Evolutionary conservation across 75 land plant genomes (phyloP), one percentile per base, ranked within the genome.

Genomic region (Adiantum capillusveneris): DNA sequence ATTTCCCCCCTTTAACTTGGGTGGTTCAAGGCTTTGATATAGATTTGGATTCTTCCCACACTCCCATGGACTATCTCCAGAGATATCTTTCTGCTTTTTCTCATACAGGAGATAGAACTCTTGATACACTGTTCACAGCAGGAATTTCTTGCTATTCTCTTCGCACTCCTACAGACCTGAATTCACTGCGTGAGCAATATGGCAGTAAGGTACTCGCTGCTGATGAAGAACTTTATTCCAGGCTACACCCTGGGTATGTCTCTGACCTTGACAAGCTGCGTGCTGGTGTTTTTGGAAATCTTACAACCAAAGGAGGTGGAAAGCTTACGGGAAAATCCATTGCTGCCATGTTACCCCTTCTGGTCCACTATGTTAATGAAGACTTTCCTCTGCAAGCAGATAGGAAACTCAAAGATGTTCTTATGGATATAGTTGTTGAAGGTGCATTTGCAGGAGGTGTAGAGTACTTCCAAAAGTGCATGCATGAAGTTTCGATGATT

Each of bases 21-120:
- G 79, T 75, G 20, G 79, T 75, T 1, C 79, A 75, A 36, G 79
- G 79, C 20, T 75, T 75, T 58, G 79, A 75, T 25, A 75, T 75
- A 56, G 79, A 71, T 25, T 57, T 75, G 22, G 26, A 69, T 21
- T 18, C 64, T 27, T 64, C 76, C 16, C 58, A 61, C 39, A 37
- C 58, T 30, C 79, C 79, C 5, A 65, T 65, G 64, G 57, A 75
- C 24, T 65, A 75, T 46, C 76, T 75, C 25, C 69, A 65, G 31
- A 65, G 65, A 36, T 75, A 71, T 44, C 50, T 75, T 39, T 62
- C 69, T 34, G 79, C 79, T 21, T 77, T 62, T 65, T 68, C 69
- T 31, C 74, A 71, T 44, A 66, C 76, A 29, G 79, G 79, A 29
- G 79, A 75, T 49, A 68, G 75, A 36, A 75, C 79, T 31, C 56